Evolutionary conservation across 169 alveolate species (phyloP), one percentile per base, ranked within the genome.

Genomic region (Miamiensis avidus): DNA sequence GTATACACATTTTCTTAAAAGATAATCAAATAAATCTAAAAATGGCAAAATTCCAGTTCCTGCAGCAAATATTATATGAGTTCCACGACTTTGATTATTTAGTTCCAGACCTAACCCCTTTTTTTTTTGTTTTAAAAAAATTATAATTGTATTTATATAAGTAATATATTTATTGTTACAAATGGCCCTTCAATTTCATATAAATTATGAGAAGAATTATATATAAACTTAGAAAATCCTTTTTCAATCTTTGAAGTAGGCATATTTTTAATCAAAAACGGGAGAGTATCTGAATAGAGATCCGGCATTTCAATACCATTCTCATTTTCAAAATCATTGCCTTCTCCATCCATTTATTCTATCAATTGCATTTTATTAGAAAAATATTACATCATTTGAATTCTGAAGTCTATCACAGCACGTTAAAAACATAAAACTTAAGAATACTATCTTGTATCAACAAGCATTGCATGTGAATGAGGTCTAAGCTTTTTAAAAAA

Each of bases 31-130:
- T 25, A 86, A 74, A 81, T 86, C 90, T 28, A 86, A 26, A 65
- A 86, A 86, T 29, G 90, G 90, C 29, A 86, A 32, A 27, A 86
- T 69, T 30, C 90, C 90, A 31, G 90, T 86, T 16, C 90, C 90
- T 20, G 83, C 78, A 74, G 78, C 82, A 81, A 86, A 81, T 6
- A 81, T 65, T 34, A 81, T 34, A 76, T 86, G 87, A 15, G 72
- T 86, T 64, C 90, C 90, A 34, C 75, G 31, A 75, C 87, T 81
- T 27, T 25, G 25, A 69, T 34, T 82, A 75, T 81, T 74, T 0
- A 86, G 74, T 81, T 81, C 87, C 15, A 86, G 34, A 31, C 90
- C 90, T 49, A 77, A 76, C 11, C 90, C 90, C 83, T 86, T 34
- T 0, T 25, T 49, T 25, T 49, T 77, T 31, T 16, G 16, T 6